These are phyloP conservation scores for Lizanozyma gosingica DNA, from an alignment of 1,139 yeast genomes.

Conservation along the genomic window DNA sequence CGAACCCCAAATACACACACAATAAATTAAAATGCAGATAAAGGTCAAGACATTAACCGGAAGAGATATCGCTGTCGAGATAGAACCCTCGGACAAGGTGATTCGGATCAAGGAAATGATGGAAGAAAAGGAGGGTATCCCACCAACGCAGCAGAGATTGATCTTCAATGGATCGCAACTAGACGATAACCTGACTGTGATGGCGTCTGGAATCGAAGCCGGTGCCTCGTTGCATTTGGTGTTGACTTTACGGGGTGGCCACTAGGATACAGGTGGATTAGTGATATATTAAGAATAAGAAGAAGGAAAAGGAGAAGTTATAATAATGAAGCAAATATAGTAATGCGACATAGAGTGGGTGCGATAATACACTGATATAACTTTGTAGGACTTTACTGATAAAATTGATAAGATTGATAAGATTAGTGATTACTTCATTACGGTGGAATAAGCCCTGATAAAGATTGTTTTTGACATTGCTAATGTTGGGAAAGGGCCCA, in stretches of 20 bases:
- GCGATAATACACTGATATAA: no score
- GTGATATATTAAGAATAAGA: no score
- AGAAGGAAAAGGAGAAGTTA: no score
- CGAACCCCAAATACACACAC: not conserved
- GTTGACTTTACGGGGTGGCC: conserved; percentile 83
- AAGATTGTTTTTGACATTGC: no score
- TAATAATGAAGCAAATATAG: no score
- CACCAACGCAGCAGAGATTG: conserved; percentile 91
- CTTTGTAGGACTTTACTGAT: no score
- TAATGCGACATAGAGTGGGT: no score
- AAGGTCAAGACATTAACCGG: conserved; percentile 74
- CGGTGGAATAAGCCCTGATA: no score
- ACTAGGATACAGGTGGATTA: no score
- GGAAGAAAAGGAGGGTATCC: conserved; percentile 96
- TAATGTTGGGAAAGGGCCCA: conserved; percentile 29
- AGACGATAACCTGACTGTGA: conserved; percentile 65
- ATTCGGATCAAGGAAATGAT: conserved; percentile 82
- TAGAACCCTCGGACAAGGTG: conserved; percentile 65
- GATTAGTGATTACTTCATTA: no score
- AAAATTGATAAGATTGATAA: no score
- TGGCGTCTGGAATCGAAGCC: conserved; percentile 55
- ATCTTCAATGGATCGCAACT: conserved; percentile 89
- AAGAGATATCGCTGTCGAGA: conserved; percentile 75
- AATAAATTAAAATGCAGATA: conserved; percentile 40
- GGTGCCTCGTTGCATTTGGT: conserved; percentile 87